These are phyloP conservation scores for Lactuca saligna DNA, from an alignment of 129 eudicot genomes.

Conservation along the genomic window DNA sequence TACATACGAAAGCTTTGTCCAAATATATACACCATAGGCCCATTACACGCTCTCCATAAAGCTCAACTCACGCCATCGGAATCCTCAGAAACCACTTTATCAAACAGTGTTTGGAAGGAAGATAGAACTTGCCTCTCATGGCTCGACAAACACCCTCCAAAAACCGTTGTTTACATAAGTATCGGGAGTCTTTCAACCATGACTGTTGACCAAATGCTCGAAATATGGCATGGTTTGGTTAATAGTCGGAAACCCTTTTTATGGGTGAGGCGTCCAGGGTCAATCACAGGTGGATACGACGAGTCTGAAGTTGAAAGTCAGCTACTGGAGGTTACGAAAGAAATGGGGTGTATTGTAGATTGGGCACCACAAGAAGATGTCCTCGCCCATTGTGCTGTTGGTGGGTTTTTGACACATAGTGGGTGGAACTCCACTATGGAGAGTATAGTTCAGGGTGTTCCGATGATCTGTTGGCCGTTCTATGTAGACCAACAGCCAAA, in stretches of 20 bases:
- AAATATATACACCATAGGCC: conserved; percentile 25
- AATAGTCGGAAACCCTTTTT: conserved; percentile 37
- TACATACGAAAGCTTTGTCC: conserved; percentile 27
- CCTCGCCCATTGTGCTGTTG: conserved; percentile 12
- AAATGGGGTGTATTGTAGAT: conserved; percentile 11
- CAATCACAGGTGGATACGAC: conserved; percentile 21
- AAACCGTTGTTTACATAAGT: conserved; percentile 45
- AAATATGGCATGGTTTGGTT: conserved; percentile 48
- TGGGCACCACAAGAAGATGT: conserved; percentile 27
- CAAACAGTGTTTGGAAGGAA: conserved; percentile 44
- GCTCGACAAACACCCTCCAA: conserved; percentile 40
- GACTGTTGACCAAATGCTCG: conserved; percentile 20
- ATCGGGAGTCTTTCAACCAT: conserved; percentile 45
- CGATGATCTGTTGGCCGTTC: conserved; percentile 28
- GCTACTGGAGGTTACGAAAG: background rate
- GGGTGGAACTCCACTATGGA: conserved; percentile 29
- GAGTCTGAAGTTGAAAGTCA: background rate
- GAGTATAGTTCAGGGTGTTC: conserved; percentile 23
- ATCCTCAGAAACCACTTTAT: background rate
- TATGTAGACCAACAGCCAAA: conserved; percentile 21
- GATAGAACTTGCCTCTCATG: conserved; percentile 44
- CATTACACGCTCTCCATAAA: conserved; percentile 25
- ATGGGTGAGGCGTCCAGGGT: conserved; percentile 46
- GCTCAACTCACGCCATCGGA: background rate
- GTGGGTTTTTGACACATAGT: conserved; percentile 21